Percentiles rank a stretch among this genome's conserved stretches.
phyloP scores from a whole-genome alignment of 352 stramenopile species.

The Phytopythium mirpurense region DNA sequence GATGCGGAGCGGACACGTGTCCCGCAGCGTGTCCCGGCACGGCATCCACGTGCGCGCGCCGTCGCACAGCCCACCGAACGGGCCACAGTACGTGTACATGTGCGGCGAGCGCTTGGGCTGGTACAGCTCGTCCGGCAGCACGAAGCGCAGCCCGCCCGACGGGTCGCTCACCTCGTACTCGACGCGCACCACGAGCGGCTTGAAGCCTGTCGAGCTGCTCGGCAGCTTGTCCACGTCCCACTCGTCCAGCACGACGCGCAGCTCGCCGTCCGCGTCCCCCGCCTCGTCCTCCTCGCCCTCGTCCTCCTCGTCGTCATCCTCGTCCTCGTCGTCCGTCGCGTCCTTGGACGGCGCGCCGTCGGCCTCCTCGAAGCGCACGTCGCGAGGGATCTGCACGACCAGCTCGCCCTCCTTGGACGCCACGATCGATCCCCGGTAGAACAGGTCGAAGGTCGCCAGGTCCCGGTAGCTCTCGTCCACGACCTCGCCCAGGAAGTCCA shows the following conservation, averaged over 20 bases:
- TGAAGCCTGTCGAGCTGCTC: constrained; percentile 63
- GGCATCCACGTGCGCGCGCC: constrained; percentile 84
- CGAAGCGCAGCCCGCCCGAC: constrained; percentile 55
- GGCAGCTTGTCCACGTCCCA: constrained; percentile 73
- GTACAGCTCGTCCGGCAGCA: constrained; percentile 60
- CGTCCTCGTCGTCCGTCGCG: constrained; percentile 25
- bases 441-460: constrained; percentile 76
- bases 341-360: constrained; percentile 15
- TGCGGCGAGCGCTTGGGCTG: constrained; percentile 70
- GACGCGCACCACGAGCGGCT: constrained; percentile 61
- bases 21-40: constrained; percentile 64
- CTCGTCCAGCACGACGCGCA: constrained; percentile 41
- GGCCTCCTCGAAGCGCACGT: constrained; percentile 49
- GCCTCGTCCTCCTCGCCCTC: constrained; percentile 36
- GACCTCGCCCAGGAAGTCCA: constrained; percentile 72
- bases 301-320: constrained; percentile 34
- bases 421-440: constrained; percentile 81
- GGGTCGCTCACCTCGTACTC: constrained; percentile 80
- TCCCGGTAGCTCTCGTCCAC: constrained; percentile 79
- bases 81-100: constrained; percentile 85
- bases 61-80: constrained; percentile 77
- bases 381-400: constrained; percentile 63
- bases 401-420: constrained; percentile 81
- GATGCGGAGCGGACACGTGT: constrained; percentile 68
- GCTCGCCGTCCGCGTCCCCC: constrained; percentile 31